Conservation (phyloP, 805 yeast genomes). For the Kurtzmaniella cleridarum region DNA sequence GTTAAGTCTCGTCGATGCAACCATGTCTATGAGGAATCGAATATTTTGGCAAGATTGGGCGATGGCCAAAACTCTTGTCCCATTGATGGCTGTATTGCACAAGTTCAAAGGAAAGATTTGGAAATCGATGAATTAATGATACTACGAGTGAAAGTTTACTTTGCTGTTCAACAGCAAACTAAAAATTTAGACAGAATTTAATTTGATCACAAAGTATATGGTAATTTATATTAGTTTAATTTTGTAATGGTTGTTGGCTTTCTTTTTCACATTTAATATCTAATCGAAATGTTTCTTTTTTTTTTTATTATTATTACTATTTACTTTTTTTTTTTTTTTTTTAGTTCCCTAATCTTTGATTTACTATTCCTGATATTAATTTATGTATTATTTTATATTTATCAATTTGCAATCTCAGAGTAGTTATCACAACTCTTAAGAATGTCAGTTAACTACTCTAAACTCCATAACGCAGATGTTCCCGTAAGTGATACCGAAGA, state of each 20-base stretch:
- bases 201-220: neutral
- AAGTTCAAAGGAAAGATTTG: conserved; percentile 29
- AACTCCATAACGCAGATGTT: conserved; percentile 40
- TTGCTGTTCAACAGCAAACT: conserved; percentile 6
- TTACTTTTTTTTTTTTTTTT: neutral
- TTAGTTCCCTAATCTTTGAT: too few species aligned
- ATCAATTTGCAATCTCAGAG: neutral
- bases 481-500: conserved; percentile 55
- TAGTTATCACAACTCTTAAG: neutral
- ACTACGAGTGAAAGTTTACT: conserved; percentile 42
- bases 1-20: conserved; percentile 50
- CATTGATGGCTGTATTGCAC: conserved; percentile 45
- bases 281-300: too few species aligned
- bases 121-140: conserved; percentile 50
- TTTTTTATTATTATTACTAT: too few species aligned
- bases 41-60: conserved; percentile 31
- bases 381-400: too few species aligned
- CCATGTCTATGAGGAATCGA: conserved; percentile 55
- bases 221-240: too few species aligned
- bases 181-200: neutral
- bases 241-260: too few species aligned
- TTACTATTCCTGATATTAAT: too few species aligned
- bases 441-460: conserved; percentile 17
- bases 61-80: conserved; percentile 44
- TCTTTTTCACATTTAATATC: too few species aligned